phyloP scores from a whole-genome alignment of 352 stramenopile genomes.

The Phytophthora hibernalis region DNA sequence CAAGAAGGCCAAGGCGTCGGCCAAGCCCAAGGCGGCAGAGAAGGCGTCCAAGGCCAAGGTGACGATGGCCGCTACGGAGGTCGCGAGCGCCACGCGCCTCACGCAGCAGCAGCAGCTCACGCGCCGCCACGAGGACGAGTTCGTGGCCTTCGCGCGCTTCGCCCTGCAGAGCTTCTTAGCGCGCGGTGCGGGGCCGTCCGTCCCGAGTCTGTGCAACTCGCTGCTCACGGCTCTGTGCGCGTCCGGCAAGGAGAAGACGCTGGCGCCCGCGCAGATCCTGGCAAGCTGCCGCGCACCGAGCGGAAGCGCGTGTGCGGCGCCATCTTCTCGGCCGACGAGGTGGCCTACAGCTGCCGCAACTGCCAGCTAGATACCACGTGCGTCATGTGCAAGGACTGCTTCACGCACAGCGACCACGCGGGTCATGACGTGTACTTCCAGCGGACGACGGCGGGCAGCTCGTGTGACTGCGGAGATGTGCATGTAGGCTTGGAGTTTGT shows the following conservation, averaged over 20 bases:
- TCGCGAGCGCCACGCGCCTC: slow-evolving; percentile 23
- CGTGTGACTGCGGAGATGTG: slow-evolving; percentile 84
- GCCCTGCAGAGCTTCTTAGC: slow-evolving; percentile 51
- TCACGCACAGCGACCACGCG: slow-evolving; percentile 78
- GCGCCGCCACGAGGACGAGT: slow-evolving; percentile 51
- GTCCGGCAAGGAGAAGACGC: slow-evolving; percentile 57
- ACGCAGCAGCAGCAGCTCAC: slow-evolving; percentile 45
- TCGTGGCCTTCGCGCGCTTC: slow-evolving; percentile 60
- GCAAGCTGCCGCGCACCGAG: slow-evolving; percentile 64
- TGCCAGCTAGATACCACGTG: slow-evolving; percentile 88
- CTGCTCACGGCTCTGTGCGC: slow-evolving; percentile 64
- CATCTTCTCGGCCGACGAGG: slow-evolving; percentile 88
- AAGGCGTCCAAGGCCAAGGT: slow-evolving; percentile 45
- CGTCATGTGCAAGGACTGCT: slow-evolving; percentile 89
- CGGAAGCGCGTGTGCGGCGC: slow-evolving; percentile 82
- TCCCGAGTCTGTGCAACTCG: slow-evolving; percentile 49
- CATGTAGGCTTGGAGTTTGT: slow-evolving; percentile 54
- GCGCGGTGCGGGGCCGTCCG: slow-evolving; percentile 17
- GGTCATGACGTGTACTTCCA: slow-evolving; percentile 91
- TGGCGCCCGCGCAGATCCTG: slow-evolving; percentile 60
- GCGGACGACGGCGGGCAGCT: slow-evolving; percentile 84
- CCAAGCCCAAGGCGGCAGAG: slow-evolving; percentile 65
- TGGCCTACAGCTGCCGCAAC: slow-evolving; percentile 89
- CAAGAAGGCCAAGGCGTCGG: slow-evolving; percentile 72
- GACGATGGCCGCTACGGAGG: slow-evolving; percentile 28